Conservation (phyloP, 495 filamentous ascomycete species). For the Saxispiralis lemnorum region DNA sequence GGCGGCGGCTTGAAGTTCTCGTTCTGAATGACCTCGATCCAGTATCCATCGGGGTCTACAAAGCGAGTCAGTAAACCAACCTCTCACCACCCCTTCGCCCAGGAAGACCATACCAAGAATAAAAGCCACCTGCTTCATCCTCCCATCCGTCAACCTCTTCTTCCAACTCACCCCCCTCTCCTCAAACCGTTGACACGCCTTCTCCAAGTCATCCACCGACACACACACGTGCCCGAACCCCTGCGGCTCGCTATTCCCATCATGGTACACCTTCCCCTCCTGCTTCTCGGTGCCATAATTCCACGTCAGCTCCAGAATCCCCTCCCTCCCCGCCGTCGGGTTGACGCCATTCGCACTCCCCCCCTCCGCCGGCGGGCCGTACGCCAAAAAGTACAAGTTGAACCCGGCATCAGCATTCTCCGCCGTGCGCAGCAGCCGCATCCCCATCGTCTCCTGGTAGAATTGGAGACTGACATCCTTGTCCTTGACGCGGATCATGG, state of each 20-base stretch:
- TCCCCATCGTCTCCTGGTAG: slow-evolving; percentile 80
- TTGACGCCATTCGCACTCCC: slow-evolving; percentile 32
- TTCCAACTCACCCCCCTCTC: slow-evolving; percentile 70
- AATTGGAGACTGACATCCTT: slow-evolving; percentile 67
- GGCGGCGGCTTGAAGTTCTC: slow-evolving; percentile 31
- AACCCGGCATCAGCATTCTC: slow-evolving; percentile 58
- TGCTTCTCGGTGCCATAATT: slow-evolving; percentile 95
- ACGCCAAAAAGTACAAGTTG: slow-evolving; percentile 87
- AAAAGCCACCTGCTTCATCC: slow-evolving; percentile 92
- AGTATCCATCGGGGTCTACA: slow-evolving; percentile 78
- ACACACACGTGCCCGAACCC: slow-evolving; percentile 87
- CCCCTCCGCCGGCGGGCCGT: slow-evolving; percentile 38
- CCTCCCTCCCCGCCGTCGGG: slow-evolving; percentile 51
- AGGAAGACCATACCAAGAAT: slow-evolving; percentile 32
- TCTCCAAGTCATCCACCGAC: slow-evolving; percentile 74
- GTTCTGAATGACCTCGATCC: slow-evolving; percentile 79
- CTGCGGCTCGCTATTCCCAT: slow-evolving; percentile 79
- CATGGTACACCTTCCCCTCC: slow-evolving; percentile 66
- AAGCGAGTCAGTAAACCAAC: neutral
- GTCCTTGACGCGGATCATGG: slow-evolving; percentile 92
- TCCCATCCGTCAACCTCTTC: slow-evolving; percentile 79
- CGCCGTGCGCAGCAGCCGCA: slow-evolving; percentile 55
- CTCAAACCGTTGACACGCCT: slow-evolving; percentile 73
- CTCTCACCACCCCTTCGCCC: neutral
- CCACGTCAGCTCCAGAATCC: slow-evolving; percentile 81